These are phyloP conservation scores for Malus sieversii DNA, from an alignment of 306 rosid genomes.

Conservation along the genomic window DNA sequence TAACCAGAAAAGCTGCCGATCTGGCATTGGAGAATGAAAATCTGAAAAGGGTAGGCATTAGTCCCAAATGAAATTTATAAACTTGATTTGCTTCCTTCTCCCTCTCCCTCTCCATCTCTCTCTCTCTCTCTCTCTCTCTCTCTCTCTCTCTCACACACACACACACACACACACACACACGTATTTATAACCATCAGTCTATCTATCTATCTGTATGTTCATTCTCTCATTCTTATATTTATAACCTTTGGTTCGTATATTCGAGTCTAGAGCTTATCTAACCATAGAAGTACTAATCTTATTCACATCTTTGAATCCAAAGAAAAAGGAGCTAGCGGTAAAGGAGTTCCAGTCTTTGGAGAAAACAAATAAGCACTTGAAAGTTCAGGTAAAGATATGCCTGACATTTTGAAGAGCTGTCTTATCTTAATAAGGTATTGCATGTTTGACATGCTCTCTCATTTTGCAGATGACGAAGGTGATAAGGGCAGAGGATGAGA, in stretches of 20 bases:
- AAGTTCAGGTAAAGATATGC: slow-evolving; percentile 50
- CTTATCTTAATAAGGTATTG: neutral
- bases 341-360: slow-evolving; percentile 69
- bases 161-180: too few relatives aligned
- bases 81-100: neutral
- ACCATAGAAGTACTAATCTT: slow-evolving; percentile 1
- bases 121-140: neutral
- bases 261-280: slow-evolving; percentile 8
- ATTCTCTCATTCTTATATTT: neutral
- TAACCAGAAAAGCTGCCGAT: slow-evolving; percentile 68
- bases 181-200: neutral
- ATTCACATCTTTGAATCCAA: slow-evolving; percentile 14
- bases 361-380: slow-evolving; percentile 62
- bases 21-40: slow-evolving; percentile 65
- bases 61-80: slow-evolving; percentile 12
- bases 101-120: neutral
- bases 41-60: slow-evolving; percentile 55
- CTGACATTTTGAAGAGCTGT: slow-evolving; percentile 10
- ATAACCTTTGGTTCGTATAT: neutral
- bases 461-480: slow-evolving; percentile 55
- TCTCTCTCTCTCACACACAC: neutral
- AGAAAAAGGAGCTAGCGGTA: slow-evolving; percentile 80
- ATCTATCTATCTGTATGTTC: neutral
- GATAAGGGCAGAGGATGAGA: slow-evolving; percentile 35
- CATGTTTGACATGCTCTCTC: slow-evolving; percentile 18